Base-by-base conservation (phyloP, 192 early-diverging fungal species). In the Linnemannia zychae region DNA sequence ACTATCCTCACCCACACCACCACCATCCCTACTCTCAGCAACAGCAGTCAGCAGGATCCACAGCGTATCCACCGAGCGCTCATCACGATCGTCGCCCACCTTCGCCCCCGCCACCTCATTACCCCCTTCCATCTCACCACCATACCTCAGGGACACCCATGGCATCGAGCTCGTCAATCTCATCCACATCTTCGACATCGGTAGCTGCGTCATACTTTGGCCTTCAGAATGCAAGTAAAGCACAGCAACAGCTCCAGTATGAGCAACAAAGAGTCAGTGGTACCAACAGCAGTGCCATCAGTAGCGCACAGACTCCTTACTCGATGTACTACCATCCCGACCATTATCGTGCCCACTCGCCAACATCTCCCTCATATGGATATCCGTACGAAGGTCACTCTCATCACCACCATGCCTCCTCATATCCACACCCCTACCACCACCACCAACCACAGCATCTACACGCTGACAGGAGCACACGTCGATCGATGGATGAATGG, bases 71-170 rank as follows among this genome's bases (percentile, higher is more conserved):
- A 4, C 31, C 12, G 28, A 31, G 28, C 13, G 9, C 57, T 31
- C 57, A 63, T 31, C 1, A 63, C 13, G 17, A 17, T 24, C 11
- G 11, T 63, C 57, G 28, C 31, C 24, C 57, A 15, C 57, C 28
- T 31, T 63, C 57, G 9, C 57, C 57, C 31, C 28, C 57, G 31
- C 57, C 9, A 63, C 24, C 15, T 17, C 76, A 77, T 77, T 12
- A 24, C 40, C 70, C 38, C 22, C 67, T 75, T 49, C 36, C 86
- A 75, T 67, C 80, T 80, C 16, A 87, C 87, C 16, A 87, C 87
- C 70, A 79, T 74, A 34, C 47, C 33, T 18, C 72, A 47, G 63
- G n/a, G 9, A 36, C 63, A 40, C 67, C 65, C 48, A 67, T 38
- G 31, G 52, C n/a, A 34, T 67, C 48, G 31, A 68, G 47, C 4